These are phyloP conservation scores for Hymenoscyphus linearis DNA, from an alignment of 2,329 filamentous ascomycete genomes.

Conservation along the genomic window DNA sequence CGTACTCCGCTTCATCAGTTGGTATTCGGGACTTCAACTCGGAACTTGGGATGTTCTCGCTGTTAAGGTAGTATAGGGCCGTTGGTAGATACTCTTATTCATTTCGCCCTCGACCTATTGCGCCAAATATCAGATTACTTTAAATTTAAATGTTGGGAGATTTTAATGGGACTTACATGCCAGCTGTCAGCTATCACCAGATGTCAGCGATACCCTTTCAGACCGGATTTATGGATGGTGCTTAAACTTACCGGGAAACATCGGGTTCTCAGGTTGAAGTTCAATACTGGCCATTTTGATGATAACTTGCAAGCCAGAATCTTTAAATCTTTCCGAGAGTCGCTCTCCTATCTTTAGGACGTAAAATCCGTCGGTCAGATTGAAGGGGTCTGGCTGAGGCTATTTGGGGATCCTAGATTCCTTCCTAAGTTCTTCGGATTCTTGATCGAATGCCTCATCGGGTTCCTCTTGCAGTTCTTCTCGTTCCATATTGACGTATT, in stretches of 20 bases:
- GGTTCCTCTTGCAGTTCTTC: background rate
- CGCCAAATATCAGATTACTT: background rate
- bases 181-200: conserved; percentile 32
- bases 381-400: conserved; percentile 3
- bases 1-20: background rate
- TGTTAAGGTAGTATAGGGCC: conserved; percentile 44
- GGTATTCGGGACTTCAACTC: conserved; percentile 37
- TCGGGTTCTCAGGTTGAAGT: conserved; percentile 49
- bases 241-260: conserved; percentile 35
- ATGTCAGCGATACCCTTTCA: background rate
- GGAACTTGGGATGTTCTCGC: conserved; percentile 41
- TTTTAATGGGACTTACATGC: conserved; percentile 33
- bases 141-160: too few species aligned
- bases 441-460: background rate
- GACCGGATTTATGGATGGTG: background rate
- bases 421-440: too few species aligned
- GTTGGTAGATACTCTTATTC: conserved; percentile 50
- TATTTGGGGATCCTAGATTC: background rate
- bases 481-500: background rate
- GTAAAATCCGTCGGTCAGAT: background rate
- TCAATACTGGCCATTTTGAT: conserved; percentile 55
- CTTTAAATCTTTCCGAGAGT: conserved; percentile 7
- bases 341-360: background rate
- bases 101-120: conserved; percentile 29
- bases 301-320: conserved; percentile 50